A percentile compares a stretch with the other conserved stretches of the same genome.
phyloP scores from a whole-genome alignment of 257 asterid genomes.

The Jacaranda copaia region DNA sequence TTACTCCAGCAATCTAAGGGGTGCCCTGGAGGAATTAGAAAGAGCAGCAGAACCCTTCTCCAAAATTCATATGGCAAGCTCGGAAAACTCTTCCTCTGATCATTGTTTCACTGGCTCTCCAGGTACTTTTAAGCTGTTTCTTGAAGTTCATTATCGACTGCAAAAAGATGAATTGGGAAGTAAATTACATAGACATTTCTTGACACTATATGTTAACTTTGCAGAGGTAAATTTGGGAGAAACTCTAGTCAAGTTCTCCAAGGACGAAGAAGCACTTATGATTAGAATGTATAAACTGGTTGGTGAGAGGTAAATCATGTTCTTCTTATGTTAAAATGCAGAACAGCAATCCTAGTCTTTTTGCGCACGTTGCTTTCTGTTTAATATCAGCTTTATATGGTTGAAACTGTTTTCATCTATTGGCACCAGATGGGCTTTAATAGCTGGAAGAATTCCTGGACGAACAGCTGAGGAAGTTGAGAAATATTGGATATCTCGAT shows the following conservation, averaged over 20 bases:
- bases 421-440: constrained; percentile 45
- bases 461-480: constrained; percentile 52
- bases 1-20: too few relatives aligned
- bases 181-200: neutral
- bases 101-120: neutral
- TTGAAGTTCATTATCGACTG: too few relatives aligned
- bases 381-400: neutral
- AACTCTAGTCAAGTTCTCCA: constrained; percentile 21
- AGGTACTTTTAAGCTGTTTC: neutral
- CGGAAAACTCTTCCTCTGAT: neutral
- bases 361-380: neutral
- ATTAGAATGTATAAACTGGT: constrained; percentile 47
- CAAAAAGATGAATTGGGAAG: too few relatives aligned
- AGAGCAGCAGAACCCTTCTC: neutral
- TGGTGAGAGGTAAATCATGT: constrained; percentile 33
- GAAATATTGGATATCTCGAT: constrained; percentile 44
- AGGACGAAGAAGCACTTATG: constrained; percentile 39
- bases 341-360: too few relatives aligned
- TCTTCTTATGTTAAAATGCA: neutral
- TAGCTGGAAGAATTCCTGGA: constrained; percentile 59
- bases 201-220: constrained; percentile 2
- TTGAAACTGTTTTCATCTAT: neutral
- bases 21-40: too few relatives aligned
- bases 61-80: neutral
- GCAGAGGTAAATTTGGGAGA: constrained; percentile 29